Conservation (phyloP, 768 basidiomycete species). For the Lactarius indigo region DNA sequence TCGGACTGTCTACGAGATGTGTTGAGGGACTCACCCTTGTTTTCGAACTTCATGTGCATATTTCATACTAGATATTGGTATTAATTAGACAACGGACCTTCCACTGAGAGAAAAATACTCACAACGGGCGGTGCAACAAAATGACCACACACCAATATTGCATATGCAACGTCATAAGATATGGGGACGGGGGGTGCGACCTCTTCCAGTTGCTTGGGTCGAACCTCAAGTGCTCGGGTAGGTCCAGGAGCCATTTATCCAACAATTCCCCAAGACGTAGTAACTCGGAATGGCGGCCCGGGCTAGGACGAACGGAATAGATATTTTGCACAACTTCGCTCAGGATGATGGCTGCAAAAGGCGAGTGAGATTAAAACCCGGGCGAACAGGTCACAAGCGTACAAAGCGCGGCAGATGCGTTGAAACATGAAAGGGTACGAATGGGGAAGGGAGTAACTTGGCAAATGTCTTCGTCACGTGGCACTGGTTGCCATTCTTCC, state of each 20-base stretch:
- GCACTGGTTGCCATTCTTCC: slow-evolving; percentile 50
- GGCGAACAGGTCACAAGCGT: slow-evolving; percentile 31
- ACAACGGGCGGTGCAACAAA: slow-evolving; percentile 78
- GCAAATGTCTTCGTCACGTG: slow-evolving; percentile 34
- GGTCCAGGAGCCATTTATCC: slow-evolving; percentile 72
- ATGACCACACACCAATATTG: slow-evolving; percentile 82
- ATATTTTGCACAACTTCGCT: slow-evolving; percentile 66
- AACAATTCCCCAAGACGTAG: slow-evolving; percentile 55
- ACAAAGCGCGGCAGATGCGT: slow-evolving; percentile 71
- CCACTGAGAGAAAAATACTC: slow-evolving; percentile 32
- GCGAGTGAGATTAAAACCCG: slow-evolving; percentile 11
- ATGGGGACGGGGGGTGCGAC: slow-evolving; percentile 49
- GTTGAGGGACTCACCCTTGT: slow-evolving; percentile 26
- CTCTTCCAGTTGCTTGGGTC: slow-evolving; percentile 43
- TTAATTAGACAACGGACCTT: background rate
- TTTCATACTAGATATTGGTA: slow-evolving; percentile 31
- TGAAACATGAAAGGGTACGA: slow-evolving; percentile 69
- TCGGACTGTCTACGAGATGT: slow-evolving; percentile 4
- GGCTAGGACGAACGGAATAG: slow-evolving; percentile 58
- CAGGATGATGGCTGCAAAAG: slow-evolving; percentile 58
- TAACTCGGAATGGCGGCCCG: slow-evolving; percentile 56
- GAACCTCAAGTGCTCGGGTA: slow-evolving; percentile 65
- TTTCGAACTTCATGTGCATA: slow-evolving; percentile 26
- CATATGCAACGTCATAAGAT: slow-evolving; percentile 75
- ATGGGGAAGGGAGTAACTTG: slow-evolving; percentile 37